Evolutionary conservation across 2,329 filamentous ascomycete species (phyloP), one percentile per base, ranked within the genome.

Genomic region (Colletotrichum phormii): DNA sequence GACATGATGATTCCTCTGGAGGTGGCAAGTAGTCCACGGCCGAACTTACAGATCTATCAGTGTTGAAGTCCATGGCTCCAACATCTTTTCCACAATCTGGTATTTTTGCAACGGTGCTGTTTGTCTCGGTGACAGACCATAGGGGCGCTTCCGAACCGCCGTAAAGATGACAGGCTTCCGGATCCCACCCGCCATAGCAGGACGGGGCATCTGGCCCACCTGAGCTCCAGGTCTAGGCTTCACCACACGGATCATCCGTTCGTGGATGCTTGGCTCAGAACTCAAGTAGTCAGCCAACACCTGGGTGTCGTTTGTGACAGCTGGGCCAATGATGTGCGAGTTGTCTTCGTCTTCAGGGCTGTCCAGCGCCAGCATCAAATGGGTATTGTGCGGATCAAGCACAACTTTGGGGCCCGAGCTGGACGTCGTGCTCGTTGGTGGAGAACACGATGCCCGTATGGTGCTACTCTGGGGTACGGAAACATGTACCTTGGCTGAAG

Each of bases 201-300:
- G 67, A 33, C 42, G 24, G 31, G 67, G 49, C 26, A 46, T 31
- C n/a, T 72, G 70, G 46, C 55, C 55, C 46, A 24, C 54, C 46
- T 70, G 70, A 15, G 15, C 15, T 8, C 70, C 70, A 3, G 55
- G 70, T 12, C 60, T 72, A 3, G 70, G 65, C 33, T 72, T 72
- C 1, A 70, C 70, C n/a, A 72, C 70, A 42, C 77, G 77, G n/a
- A 75, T 75, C 66, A 75, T 74, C 29, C 73, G 80, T 81, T 66
- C 79, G 75, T 31, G 82, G 80, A 22, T 72, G 15, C 49, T 73
- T 1, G 65, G 69, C 22, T 74, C 72, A 5, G 73, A 72, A 9
- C 86, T 86, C 71, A 91, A 85, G 69, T 90, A 90, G 64, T 89
- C 86, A n/a, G 89, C 87, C 58, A 91, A 83, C 12, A 91, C 85